Conservation (phyloP, 495 filamentous ascomycete species). For the Emericellopsis terricola region DNA sequence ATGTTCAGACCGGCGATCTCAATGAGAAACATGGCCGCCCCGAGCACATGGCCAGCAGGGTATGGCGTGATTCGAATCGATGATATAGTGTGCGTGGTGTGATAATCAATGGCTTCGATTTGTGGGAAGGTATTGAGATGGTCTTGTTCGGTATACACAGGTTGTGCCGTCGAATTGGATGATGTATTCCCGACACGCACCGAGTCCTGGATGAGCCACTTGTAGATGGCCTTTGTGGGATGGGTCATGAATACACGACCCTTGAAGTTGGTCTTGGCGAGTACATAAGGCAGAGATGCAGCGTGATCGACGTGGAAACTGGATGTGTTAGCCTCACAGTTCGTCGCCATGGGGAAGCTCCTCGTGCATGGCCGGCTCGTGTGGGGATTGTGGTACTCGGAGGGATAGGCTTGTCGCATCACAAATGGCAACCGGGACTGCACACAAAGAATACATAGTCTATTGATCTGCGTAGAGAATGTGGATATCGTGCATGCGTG, state of each 20-base stretch:
- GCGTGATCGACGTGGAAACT: conserved; percentile 98
- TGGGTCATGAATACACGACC: conserved; percentile 98
- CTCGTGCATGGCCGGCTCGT: not conserved
- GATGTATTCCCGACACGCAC: conserved; percentile 74
- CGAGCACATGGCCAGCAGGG: conserved; percentile 89
- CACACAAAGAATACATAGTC: no score
- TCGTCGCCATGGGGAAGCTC: not conserved
- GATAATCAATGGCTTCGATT: conserved; percentile 95
- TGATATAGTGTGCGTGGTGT: conserved; percentile 91
- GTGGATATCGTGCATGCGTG: not conserved
- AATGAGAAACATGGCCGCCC: conserved; percentile 96
- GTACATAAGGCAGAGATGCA: conserved; percentile 85
- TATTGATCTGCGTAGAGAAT: conserved; percentile 3
- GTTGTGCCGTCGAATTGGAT: conserved; percentile 50
- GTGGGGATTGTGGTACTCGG: conserved; percentile 1
- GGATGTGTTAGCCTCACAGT: conserved; percentile 12
- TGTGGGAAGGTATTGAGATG: conserved; percentile 78
- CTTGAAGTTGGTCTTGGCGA: conserved; percentile 93
- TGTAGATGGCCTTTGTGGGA: conserved; percentile 97
- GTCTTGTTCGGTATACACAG: conserved; percentile 85
- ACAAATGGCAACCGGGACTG: not conserved
- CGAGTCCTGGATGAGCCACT: conserved; percentile 95
- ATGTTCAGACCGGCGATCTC: conserved; percentile 93
- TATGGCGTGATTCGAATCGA: conserved; percentile 94
- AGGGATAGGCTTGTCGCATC: not conserved